Conservation (phyloP, 306 rosid genomes). For the Purshia tridentata region DNA sequence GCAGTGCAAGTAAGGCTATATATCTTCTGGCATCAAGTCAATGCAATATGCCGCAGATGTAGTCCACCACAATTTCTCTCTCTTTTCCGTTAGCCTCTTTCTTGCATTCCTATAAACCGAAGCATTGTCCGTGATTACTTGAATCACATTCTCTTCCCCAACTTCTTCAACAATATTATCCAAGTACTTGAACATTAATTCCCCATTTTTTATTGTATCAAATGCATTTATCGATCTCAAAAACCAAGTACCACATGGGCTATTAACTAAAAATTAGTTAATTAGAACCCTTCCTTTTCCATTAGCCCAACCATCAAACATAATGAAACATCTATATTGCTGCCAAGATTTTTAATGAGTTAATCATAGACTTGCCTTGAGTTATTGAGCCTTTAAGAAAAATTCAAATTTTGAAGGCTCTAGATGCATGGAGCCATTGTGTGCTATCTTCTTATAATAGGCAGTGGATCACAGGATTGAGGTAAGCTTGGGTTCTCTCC, state of each 20-base stretch:
- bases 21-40: too few species aligned
- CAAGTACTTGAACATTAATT: not conserved
- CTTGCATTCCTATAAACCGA: not conserved
- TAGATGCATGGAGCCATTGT: too few species aligned
- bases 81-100: not conserved
- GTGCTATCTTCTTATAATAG: too few species aligned
- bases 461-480: too few species aligned
- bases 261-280: not conserved
- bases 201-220: not conserved
- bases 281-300: not conserved
- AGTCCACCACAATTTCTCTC: not conserved
- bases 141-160: not conserved
- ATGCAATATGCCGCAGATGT: not conserved
- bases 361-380: too few species aligned
- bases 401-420: too few species aligned
- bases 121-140: not conserved
- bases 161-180: slow-evolving; percentile 5
- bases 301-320: slow-evolving; percentile 9
- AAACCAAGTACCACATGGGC: not conserved
- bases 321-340: not conserved
- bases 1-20: too few species aligned
- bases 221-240: not conserved
- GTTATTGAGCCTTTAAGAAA: too few species aligned
- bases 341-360: not conserved
- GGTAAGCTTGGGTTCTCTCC: too few species aligned